These are phyloP conservation scores for Magnolia kwangsiensis DNA, from an alignment of 164 flowering plant species.

Conservation along the genomic window DNA sequence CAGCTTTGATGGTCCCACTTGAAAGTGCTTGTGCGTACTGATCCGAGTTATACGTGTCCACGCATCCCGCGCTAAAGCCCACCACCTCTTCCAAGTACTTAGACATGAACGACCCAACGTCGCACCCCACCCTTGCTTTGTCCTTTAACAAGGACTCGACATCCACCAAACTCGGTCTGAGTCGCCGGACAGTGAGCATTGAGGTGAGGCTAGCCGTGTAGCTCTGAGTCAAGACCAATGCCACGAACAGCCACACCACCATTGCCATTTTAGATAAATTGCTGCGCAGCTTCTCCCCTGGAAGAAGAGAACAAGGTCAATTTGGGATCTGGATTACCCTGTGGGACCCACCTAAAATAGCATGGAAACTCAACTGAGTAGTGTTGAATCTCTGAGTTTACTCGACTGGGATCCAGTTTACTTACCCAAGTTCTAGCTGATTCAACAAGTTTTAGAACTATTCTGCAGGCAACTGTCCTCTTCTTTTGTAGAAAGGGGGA, in stretches of 20 bases:
- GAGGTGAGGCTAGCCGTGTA: slow-evolving; percentile 48
- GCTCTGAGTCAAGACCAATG: slow-evolving; percentile 35
- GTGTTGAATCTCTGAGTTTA: not conserved
- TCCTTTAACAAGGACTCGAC: slow-evolving; percentile 20
- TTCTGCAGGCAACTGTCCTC: not conserved
- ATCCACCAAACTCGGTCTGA: slow-evolving; percentile 35
- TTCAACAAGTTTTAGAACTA: not conserved
- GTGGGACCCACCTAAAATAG: not conserved
- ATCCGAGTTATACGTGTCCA: slow-evolving; percentile 9
- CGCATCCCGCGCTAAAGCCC: slow-evolving; percentile 14
- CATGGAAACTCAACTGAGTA: not conserved
- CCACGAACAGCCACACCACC: slow-evolving; percentile 44
- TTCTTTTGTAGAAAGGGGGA: not conserved
- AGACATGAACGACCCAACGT: slow-evolving; percentile 23
- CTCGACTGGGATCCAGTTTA: not conserved
- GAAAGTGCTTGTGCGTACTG: slow-evolving; percentile 22
- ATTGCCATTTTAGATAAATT: slow-evolving; percentile 37
- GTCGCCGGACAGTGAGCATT: slow-evolving; percentile 36
- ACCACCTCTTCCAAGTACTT: slow-evolving; percentile 18
- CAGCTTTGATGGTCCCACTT: slow-evolving; percentile 33
- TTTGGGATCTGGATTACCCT: not conserved
- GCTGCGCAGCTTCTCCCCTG: slow-evolving; percentile 39
- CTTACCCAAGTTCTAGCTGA: not conserved
- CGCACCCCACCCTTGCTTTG: slow-evolving; percentile 34
- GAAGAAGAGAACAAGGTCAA: not conserved